A percentile compares a stretch with the other conserved stretches of the same genome.
Evolutionary conservation across 495 filamentous ascomycete genomes (phyloP).

Genomic region (Cenococcum geophilum): DNA sequence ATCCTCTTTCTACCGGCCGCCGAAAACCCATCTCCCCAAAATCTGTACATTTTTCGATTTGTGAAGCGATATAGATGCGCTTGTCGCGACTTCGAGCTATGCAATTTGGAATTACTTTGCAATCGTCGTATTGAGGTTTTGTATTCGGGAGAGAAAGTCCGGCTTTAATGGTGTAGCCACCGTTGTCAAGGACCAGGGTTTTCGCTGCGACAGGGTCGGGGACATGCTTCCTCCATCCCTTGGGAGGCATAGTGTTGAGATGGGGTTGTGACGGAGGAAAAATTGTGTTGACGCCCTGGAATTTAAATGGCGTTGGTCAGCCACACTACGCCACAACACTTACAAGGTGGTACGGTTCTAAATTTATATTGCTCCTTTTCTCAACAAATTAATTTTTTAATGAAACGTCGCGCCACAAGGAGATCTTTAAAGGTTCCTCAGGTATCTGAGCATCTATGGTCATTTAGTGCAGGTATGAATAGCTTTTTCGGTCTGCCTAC

Average conservation of each 20-base stretch:
- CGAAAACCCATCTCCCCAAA: conserved; percentile 86
- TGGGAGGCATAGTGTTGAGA: conserved; percentile 21
- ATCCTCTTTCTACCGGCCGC: conserved; percentile 91
- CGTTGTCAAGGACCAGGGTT: conserved; percentile 91
- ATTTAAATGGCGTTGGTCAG: too few relatives aligned
- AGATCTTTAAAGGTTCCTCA: too few relatives aligned
- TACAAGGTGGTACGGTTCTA: too few relatives aligned
- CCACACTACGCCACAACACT: too few relatives aligned
- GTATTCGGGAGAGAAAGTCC: conserved; percentile 55
- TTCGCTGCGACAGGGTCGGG: conserved; percentile 41
- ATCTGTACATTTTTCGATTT: conserved; percentile 74
- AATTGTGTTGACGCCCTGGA: too few relatives aligned
- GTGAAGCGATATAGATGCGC: conserved; percentile 69
- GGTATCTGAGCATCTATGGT: too few relatives aligned
- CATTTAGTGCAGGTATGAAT: too few relatives aligned
- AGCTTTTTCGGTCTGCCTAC: too few relatives aligned
- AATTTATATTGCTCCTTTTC: too few relatives aligned
- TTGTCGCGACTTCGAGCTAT: conserved; percentile 76
- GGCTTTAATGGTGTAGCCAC: conserved; percentile 88
- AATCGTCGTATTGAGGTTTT: conserved; percentile 41
- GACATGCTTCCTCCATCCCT: conserved; percentile 22
- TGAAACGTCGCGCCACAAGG: too few relatives aligned
- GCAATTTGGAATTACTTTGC: conserved; percentile 76
- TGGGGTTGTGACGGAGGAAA: not conserved
- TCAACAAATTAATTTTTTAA: too few relatives aligned